Conservation (phyloP, 768 basidiomycete species). For the Lyophyllum atratum region DNA sequence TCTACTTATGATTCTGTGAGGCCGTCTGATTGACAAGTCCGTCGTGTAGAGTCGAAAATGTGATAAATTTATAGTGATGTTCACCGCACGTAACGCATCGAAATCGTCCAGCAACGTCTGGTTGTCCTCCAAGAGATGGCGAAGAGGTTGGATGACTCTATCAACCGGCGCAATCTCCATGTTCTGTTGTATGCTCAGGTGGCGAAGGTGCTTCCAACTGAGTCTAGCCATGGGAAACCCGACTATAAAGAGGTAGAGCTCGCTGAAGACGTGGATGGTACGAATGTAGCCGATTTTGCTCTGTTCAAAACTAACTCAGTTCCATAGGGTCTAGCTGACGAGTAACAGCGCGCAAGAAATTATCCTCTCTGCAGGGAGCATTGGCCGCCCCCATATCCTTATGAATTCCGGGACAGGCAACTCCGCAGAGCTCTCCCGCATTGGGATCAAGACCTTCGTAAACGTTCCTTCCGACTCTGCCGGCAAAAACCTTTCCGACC, state of each 20-base stretch:
- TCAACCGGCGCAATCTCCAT: neutral
- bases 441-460: conserved; percentile 20
- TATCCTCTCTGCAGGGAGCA: conserved; percentile 31
- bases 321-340: neutral
- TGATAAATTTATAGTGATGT: no score
- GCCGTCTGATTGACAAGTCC: no score
- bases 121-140: no score
- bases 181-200: neutral
- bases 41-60: no score
- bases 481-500: conserved; percentile 32
- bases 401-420: conserved; percentile 31
- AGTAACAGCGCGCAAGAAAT: conserved; percentile 24
- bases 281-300: neutral
- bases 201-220: neutral
- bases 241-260: neutral
- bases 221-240: neutral
- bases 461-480: conserved; percentile 30
- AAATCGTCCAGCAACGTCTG: no score
- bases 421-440: conserved; percentile 5
- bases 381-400: conserved; percentile 29
- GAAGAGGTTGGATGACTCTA: no score
- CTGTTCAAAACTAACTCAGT: neutral
- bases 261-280: neutral
- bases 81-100: no score
- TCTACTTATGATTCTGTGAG: no score